These are phyloP conservation scores for Haplosporangium gracile DNA, from an alignment of 192 early-diverging fungal genomes.

Conservation along the genomic window DNA sequence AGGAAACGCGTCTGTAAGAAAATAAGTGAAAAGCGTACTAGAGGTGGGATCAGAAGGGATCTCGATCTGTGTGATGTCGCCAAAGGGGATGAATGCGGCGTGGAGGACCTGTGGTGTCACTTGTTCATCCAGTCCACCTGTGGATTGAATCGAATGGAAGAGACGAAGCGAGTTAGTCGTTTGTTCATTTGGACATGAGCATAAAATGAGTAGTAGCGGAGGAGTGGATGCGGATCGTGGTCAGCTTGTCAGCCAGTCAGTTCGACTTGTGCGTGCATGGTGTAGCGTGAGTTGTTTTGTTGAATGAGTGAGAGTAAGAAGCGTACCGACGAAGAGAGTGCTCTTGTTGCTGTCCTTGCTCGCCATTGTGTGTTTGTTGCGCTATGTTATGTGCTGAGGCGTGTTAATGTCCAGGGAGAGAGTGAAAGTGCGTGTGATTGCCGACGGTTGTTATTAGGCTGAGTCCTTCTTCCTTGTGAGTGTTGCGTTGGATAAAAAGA, in stretches of 20 bases:
- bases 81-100: constrained; percentile 96
- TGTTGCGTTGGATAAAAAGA: too few relatives aligned
- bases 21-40: constrained; percentile 58
- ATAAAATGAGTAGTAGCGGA: background rate
- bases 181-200: background rate
- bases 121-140: constrained; percentile 86
- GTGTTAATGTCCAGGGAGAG: too few relatives aligned
- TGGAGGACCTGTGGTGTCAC: constrained; percentile 85
- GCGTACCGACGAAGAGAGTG: constrained; percentile 47
- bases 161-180: background rate
- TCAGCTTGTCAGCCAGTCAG: background rate
- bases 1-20: background rate
- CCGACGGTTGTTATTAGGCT: too few relatives aligned
- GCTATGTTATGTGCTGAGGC: background rate
- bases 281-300: too few relatives aligned
- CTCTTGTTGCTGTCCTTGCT: constrained; percentile 44
- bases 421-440: too few relatives aligned
- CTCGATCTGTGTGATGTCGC: constrained; percentile 91
- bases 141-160: background rate
- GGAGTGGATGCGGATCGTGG: background rate
- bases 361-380: constrained; percentile 10
- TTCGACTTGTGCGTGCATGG: background rate
- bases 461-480: too few relatives aligned
- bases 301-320: too few relatives aligned
- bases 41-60: constrained; percentile 86